Conservation (phyloP, 495 filamentous ascomycete genomes). For the Xylaria longipes region DNA sequence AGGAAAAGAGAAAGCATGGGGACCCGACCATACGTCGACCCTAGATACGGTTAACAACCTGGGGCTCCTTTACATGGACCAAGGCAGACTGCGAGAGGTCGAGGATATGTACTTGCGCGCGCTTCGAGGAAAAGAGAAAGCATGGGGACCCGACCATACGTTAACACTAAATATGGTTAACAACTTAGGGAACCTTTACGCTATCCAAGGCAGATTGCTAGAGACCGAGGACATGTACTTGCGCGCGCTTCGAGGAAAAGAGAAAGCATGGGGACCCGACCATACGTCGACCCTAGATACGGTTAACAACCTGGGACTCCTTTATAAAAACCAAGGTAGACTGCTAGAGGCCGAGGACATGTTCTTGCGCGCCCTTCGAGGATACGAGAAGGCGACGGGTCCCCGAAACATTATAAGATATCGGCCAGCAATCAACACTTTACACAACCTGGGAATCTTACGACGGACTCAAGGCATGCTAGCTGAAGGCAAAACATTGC, state of each 20-base stretch:
- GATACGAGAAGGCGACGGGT: not conserved
- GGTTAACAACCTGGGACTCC: conserved; percentile 34
- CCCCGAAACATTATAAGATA: not conserved
- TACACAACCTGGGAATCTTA: not conserved
- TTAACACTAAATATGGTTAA: conserved; percentile 38
- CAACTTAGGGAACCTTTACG: conserved; percentile 33
- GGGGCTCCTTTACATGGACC: too few species aligned
- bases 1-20: conserved; percentile 46
- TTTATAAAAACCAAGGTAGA: conserved; percentile 2
- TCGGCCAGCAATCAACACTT: not conserved
- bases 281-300: conserved; percentile 43
- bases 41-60: conserved; percentile 37
- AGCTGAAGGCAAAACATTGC: not conserved
- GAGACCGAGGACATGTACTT: conserved; percentile 44
- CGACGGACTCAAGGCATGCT: not conserved
- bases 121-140: conserved; percentile 46
- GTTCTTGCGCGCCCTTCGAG: conserved; percentile 45
- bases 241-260: conserved; percentile 45
- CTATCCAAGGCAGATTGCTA: conserved; percentile 32
- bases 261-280: conserved; percentile 45
- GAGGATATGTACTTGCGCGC: conserved; percentile 45
- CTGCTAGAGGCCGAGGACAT: conserved; percentile 40
- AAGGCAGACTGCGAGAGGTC: conserved; percentile 27
- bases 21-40: conserved; percentile 43
- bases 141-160: conserved; percentile 41